Base-by-base conservation (phyloP, 2,329 filamentous ascomycete species). In the Venturia oleaginea region DNA sequence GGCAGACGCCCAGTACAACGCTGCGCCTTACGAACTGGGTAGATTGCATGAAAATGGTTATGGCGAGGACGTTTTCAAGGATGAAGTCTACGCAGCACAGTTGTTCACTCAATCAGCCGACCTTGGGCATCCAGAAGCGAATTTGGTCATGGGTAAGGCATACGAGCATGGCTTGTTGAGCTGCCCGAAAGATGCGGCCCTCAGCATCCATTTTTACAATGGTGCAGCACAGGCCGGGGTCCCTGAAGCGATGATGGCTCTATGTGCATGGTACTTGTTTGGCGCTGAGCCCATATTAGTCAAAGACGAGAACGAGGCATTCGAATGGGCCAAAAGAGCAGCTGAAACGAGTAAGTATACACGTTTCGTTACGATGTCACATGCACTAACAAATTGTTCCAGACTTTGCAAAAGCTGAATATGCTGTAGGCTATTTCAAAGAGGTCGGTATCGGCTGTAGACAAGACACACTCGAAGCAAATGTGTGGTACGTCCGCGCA, bases 211-310 rank as follows among this genome's bases (percentile, higher is more conserved):
- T 75, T 99, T 97, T 73, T 99, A 99, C 78, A 99, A 93, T 1
- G 88, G 87, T 32, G 93, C 94, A 15, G 94, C 94, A 2, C 90
- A 96, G 71, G 82, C 84, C 57, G 91, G 91, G 0, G 89, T 97
- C 71, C 82, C 92, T 0, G 84, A 86, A 59, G 93, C 92, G 59
- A 97, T 97, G 92, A 96, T 99, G 92, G 93, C 93, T 4, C 81
- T 99, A 10, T 99, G 94, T 76, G 94, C 94, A 13, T 99, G 94
- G 94, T 99, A 97, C 75, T 89, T 97, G 83, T 89, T 97, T 48
- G 94, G 94, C 13, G 94, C 94, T 1, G 89, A 92, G 69, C 92
- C 92, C 0, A 86, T 97, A 17, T 78, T 99, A 27, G 92, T 96
- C 66, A 96, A 94, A 76, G 93, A 99, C 71, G 93, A 97, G 75